These are phyloP conservation scores for Oryza australiensis DNA, from an alignment of 176 grass and related monocot species.

Conservation along the genomic window DNA sequence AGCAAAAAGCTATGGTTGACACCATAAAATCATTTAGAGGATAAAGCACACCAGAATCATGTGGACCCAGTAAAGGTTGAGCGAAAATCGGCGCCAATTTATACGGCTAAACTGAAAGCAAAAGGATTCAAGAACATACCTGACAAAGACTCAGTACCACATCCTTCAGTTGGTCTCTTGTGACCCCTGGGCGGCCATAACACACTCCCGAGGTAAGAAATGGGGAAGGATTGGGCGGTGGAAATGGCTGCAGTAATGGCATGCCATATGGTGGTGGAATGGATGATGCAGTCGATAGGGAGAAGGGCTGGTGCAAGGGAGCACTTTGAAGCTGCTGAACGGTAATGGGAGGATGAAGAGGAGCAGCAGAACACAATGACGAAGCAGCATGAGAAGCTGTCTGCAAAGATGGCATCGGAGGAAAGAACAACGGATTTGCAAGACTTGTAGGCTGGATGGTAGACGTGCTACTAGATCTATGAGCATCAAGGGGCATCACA, in stretches of 20 bases:
- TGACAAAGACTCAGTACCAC: slow-evolving; percentile 52
- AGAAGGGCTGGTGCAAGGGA: slow-evolving; percentile 45
- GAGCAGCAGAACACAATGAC: slow-evolving; percentile 35
- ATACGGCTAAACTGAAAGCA: neutral
- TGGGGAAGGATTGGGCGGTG: slow-evolving; percentile 40
- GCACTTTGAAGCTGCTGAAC: slow-evolving; percentile 39
- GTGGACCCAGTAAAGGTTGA: neutral
- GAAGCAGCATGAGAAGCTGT: slow-evolving; percentile 34
- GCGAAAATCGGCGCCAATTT: neutral
- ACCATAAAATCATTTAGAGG: slow-evolving; percentile 5
- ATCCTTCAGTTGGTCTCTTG: slow-evolving; percentile 52
- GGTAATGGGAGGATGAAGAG: slow-evolving; percentile 45
- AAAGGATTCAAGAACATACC: slow-evolving; percentile 38
- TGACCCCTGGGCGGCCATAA: slow-evolving; percentile 30
- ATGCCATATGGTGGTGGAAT: slow-evolving; percentile 35
- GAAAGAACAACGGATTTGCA: slow-evolving; percentile 39
- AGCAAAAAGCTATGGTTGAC: neutral
- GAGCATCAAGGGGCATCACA: slow-evolving; percentile 32
- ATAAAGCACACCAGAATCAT: neutral
- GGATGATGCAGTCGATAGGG: slow-evolving; percentile 36
- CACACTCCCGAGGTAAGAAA: slow-evolving; percentile 40
- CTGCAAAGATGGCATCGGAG: slow-evolving; percentile 30
- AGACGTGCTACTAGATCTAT: slow-evolving; percentile 35
- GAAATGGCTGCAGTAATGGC: slow-evolving; percentile 48
- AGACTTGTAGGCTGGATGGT: slow-evolving; percentile 30